Percentiles rank a stretch among this genome's conserved stretches.
These are phyloP conservation scores for Phytophthora lateralis DNA, from an alignment of 352 stramenopile species.

Conservation along the genomic window DNA sequence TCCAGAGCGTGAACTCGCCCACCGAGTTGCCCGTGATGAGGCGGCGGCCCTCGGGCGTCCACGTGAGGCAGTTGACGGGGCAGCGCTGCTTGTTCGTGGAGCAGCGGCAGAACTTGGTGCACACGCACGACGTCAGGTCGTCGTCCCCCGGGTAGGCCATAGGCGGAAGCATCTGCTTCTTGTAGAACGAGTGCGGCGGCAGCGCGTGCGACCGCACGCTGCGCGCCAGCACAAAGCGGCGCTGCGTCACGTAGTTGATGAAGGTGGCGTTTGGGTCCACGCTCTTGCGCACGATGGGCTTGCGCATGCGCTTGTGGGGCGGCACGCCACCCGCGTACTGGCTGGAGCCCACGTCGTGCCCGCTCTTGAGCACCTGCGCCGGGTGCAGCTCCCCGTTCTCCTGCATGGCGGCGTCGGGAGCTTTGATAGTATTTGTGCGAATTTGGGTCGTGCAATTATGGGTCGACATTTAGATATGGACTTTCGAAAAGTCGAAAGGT, in stretches of 20 bases:
- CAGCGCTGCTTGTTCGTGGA: slow-evolving; percentile 93
- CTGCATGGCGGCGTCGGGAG: too few relatives aligned
- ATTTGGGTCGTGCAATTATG: background rate
- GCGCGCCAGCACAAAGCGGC: slow-evolving; percentile 65
- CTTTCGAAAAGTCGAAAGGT: too few relatives aligned
- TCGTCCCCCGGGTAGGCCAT: slow-evolving; percentile 63
- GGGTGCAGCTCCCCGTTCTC: slow-evolving; percentile 65
- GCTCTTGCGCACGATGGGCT: slow-evolving; percentile 88
- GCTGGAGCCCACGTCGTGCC: slow-evolving; percentile 71
- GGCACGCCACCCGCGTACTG: slow-evolving; percentile 73
- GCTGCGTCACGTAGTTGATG: slow-evolving; percentile 80
- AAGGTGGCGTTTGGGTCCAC: slow-evolving; percentile 88
- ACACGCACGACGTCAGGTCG: slow-evolving; percentile 79
- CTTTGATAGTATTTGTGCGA: too few relatives aligned
- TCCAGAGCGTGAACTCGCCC: slow-evolving; percentile 98
- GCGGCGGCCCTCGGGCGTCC: slow-evolving; percentile 94
- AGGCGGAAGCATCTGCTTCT: slow-evolving; percentile 80
- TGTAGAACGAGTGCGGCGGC: slow-evolving; percentile 86
- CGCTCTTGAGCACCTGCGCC: slow-evolving; percentile 78
- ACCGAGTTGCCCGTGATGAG: slow-evolving; percentile 97
- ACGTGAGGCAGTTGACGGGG: slow-evolving; percentile 94
- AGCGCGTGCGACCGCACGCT: slow-evolving; percentile 56
- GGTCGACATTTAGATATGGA: too few relatives aligned
- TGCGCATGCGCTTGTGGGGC: slow-evolving; percentile 83
- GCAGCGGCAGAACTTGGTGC: slow-evolving; percentile 88